Conservation (phyloP, 2,329 filamentous ascomycete genomes). For the Reticulascus tulasneorum region DNA sequence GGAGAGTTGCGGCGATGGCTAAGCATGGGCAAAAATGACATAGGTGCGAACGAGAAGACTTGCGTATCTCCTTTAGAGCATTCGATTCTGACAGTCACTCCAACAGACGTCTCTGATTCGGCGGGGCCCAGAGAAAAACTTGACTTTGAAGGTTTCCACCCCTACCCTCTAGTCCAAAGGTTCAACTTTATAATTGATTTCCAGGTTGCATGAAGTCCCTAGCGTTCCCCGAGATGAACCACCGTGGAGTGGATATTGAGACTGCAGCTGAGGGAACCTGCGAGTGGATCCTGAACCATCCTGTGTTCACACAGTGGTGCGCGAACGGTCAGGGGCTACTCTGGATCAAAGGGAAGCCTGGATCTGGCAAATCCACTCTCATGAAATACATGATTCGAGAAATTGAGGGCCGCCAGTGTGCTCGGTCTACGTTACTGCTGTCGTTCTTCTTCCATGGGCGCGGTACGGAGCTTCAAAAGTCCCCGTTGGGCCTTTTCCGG, state of each 20-base stretch:
- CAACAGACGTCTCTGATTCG: not conserved
- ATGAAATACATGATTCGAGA: constrained; percentile 33
- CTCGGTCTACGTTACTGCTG: constrained; percentile 22
- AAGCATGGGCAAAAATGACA: not conserved
- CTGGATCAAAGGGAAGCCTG: constrained; percentile 44
- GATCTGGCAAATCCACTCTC: constrained; percentile 41
- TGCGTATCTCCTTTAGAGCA: too few relatives aligned
- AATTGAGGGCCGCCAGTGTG: constrained; percentile 12
- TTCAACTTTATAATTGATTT: too few relatives aligned
- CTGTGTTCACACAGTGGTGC: too few relatives aligned
- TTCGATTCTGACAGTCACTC: not conserved
- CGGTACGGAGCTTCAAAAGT: constrained; percentile 38
- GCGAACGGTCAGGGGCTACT: constrained; percentile 37
- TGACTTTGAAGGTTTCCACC: too few relatives aligned
- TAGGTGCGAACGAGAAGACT: not conserved
- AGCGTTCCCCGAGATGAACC: too few relatives aligned
- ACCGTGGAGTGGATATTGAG: too few relatives aligned
- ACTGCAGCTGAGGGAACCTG: too few relatives aligned
- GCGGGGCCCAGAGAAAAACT: too few relatives aligned
- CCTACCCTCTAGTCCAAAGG: too few relatives aligned
- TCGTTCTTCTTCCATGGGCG: constrained; percentile 48
- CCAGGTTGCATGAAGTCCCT: too few relatives aligned
- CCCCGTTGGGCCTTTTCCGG: constrained; percentile 44
- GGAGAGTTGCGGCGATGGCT: constrained; percentile 1
- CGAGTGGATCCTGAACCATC: too few relatives aligned